phyloP scores from a whole-genome alignment of 2,329 filamentous ascomycete species.

The Trichoderma arundinaceum region DNA sequence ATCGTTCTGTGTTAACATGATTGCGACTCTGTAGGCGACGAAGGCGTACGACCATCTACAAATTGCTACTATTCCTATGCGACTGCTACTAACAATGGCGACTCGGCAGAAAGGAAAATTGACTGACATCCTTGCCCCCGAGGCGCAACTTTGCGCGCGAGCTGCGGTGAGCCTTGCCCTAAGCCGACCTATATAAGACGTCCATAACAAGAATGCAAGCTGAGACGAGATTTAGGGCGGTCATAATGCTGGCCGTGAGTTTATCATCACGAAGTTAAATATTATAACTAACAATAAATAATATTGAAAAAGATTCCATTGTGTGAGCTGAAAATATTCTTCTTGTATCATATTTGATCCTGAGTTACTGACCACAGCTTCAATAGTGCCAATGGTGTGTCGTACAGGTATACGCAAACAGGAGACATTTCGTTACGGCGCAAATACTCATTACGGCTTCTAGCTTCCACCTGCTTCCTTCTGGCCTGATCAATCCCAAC shows the following conservation, averaged over 20 bases:
- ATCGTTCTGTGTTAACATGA: slow-evolving; percentile 35
- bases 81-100: slow-evolving; percentile 33
- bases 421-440: slow-evolving; percentile 25
- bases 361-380: slow-evolving; percentile 14
- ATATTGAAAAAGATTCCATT: slow-evolving; percentile 31
- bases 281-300: not conserved
- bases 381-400: slow-evolving; percentile 42
- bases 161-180: slow-evolving; percentile 42
- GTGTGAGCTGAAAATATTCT: slow-evolving; percentile 35
- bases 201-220: slow-evolving; percentile 30
- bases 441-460: slow-evolving; percentile 33
- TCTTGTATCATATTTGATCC: not conserved
- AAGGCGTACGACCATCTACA: slow-evolving; percentile 40
- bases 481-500: slow-evolving; percentile 72
- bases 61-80: slow-evolving; percentile 31
- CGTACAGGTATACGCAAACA: slow-evolving; percentile 43
- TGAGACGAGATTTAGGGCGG: slow-evolving; percentile 40
- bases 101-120: slow-evolving; percentile 46
- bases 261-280: slow-evolving; percentile 29
- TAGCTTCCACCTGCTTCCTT: slow-evolving; percentile 68
- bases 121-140: slow-evolving; percentile 43
- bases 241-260: slow-evolving; percentile 38
- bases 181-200: slow-evolving; percentile 30
- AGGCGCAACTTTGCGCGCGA: slow-evolving; percentile 44
- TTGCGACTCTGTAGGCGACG: slow-evolving; percentile 42